phyloP scores from a whole-genome alignment of 371 early-diverging fungal genomes.

The Cokeromyces recurvatus region DNA sequence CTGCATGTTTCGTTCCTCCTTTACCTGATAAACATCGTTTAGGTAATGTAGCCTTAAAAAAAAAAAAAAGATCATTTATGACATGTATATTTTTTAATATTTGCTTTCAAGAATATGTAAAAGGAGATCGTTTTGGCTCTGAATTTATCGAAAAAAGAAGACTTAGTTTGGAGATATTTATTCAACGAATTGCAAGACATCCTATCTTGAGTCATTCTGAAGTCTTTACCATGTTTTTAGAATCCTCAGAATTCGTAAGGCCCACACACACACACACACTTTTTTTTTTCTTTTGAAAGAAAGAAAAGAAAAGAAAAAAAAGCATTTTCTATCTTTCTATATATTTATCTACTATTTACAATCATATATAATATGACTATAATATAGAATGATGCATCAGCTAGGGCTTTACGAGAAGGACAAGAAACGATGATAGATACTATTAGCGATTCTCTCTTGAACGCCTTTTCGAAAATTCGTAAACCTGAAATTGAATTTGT shows the following conservation, averaged over 20 bases:
- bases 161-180: slow-evolving; percentile 69
- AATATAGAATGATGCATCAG: slow-evolving; percentile 53
- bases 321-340: too few species aligned
- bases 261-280: too few species aligned
- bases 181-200: slow-evolving; percentile 82
- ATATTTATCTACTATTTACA: too few species aligned
- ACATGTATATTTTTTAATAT: too few species aligned
- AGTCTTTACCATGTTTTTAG: slow-evolving; percentile 75
- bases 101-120: slow-evolving; percentile 84
- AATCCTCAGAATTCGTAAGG: slow-evolving; percentile 70
- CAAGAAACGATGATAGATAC: slow-evolving; percentile 77
- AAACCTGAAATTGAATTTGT: slow-evolving; percentile 84
- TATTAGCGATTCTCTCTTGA: slow-evolving; percentile 84
- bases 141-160: slow-evolving; percentile 89
- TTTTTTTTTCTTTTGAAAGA: too few species aligned
- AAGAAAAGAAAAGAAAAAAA: too few species aligned
- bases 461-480: slow-evolving; percentile 87
- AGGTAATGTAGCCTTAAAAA: too few species aligned
- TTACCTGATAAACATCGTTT: slow-evolving; percentile 90
- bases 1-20: slow-evolving; percentile 86
- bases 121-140: slow-evolving; percentile 88
- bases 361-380: too few species aligned
- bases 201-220: slow-evolving; percentile 74
- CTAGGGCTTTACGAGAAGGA: slow-evolving; percentile 42
- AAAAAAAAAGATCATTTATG: not conserved